These are phyloP conservation scores for Gossypium herbaceum DNA, from an alignment of 345 rosid genomes.

Conservation along the genomic window DNA sequence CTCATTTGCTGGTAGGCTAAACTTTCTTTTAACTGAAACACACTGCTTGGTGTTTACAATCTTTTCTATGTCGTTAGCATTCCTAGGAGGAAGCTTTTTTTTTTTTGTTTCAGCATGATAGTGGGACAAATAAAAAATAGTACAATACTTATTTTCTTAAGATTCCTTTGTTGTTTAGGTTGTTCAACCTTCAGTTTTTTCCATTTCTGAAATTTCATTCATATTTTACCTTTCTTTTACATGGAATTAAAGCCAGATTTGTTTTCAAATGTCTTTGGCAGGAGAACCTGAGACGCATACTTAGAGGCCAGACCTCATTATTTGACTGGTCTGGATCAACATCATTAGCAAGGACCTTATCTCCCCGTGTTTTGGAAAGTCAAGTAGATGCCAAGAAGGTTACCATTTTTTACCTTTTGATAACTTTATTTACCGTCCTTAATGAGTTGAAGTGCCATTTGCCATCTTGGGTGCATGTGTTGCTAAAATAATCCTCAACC, in stretches of 20 bases:
- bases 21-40: not conserved
- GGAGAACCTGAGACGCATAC: slow-evolving; percentile 91
- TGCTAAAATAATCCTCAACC: not conserved
- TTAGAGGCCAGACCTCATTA: slow-evolving; percentile 94
- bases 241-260: not conserved
- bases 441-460: slow-evolving; percentile 1
- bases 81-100: not conserved
- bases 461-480: slow-evolving; percentile 11
- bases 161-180: slow-evolving; percentile 8
- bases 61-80: not conserved
- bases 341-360: slow-evolving; percentile 85
- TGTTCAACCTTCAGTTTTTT: slow-evolving; percentile 14
- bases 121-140: not conserved
- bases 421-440: not conserved
- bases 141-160: not conserved
- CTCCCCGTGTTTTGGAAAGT: slow-evolving; percentile 96
- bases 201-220: not conserved
- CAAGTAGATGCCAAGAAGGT: slow-evolving; percentile 99
- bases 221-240: not conserved
- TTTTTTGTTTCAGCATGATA: not conserved
- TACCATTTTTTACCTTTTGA: slow-evolving; percentile 16
- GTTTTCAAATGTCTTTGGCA: slow-evolving; percentile 32
- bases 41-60: not conserved
- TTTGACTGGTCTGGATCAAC: slow-evolving; percentile 97
- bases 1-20: slow-evolving; percentile 70